Conservation (phyloP, 2,329 filamentous ascomycete genomes). For the Venturia oleaginea region DNA sequence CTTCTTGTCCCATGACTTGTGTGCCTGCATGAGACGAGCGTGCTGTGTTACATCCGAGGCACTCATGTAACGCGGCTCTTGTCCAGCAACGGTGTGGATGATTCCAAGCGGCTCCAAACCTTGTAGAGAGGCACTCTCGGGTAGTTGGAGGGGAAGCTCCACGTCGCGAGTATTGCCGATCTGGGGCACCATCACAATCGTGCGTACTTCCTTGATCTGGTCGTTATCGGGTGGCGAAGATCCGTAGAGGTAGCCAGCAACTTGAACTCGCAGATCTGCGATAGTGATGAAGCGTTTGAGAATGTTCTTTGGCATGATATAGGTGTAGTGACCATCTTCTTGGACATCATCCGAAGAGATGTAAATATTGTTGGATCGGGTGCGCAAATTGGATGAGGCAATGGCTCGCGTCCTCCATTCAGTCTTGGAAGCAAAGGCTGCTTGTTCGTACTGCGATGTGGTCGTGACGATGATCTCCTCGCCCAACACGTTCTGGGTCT, state of each 20-base stretch:
- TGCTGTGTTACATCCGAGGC: slow-evolving; percentile 92
- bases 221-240: slow-evolving; percentile 87
- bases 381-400: slow-evolving; percentile 89
- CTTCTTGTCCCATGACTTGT: slow-evolving; percentile 76
- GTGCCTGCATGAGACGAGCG: slow-evolving; percentile 75
- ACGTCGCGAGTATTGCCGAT: slow-evolving; percentile 89
- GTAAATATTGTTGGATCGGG: slow-evolving; percentile 95
- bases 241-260: slow-evolving; percentile 92
- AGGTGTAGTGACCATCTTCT: slow-evolving; percentile 79
- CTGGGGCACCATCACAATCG: slow-evolving; percentile 95
- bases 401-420: slow-evolving; percentile 97
- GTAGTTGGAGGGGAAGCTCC: slow-evolving; percentile 79
- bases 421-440: slow-evolving; percentile 96
- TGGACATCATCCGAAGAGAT: slow-evolving; percentile 93
- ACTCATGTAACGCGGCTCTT: slow-evolving; percentile 94
- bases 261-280: slow-evolving; percentile 89
- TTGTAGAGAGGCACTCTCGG: slow-evolving; percentile 83
- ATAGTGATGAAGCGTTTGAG: slow-evolving; percentile 98
- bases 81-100: slow-evolving; percentile 91
- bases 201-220: slow-evolving; percentile 92
- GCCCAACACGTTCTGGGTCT: slow-evolving; percentile 93
- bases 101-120: slow-evolving; percentile 83
- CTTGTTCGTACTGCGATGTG: slow-evolving; percentile 94
- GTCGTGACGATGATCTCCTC: slow-evolving; percentile 98
- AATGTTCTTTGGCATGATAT: slow-evolving; percentile 98